Evolutionary conservation across 2,329 filamentous ascomycete species (phyloP), one percentile per base, ranked within the genome.

Genomic region (Fusarium pseudograminearum): DNA sequence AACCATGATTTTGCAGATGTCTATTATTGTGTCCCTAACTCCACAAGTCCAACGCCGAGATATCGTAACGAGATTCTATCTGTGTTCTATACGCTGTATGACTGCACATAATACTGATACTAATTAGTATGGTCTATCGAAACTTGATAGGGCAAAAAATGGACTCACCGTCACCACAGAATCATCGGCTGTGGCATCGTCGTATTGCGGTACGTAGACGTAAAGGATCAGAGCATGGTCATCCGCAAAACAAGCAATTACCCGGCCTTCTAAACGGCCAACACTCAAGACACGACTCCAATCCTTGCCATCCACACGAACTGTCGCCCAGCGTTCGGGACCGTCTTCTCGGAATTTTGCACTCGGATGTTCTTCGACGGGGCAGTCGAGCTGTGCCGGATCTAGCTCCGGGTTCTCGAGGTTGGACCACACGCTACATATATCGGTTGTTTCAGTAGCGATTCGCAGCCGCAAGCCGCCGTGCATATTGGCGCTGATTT

Each of bases 211-310:
- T 33, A 96, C 84, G 73, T 94, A 96, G 4, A 96, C 93, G 76
- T 96, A 96, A 28, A 96, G 82, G 41, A 96, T 93, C 67, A 97
- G 79, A 4, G 93, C 92, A 77, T 94, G 90, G 55, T 93, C 91
- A 75, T 96, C 86, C 40, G 90, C 90, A 78, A 97, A 94, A 77
- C 94, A 98, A 59, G 94, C 96, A 83, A 98, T 96, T 53, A 98
- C 95, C 71, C 93, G 87, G 1, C 94, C 95, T 73, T 96, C 95
- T 31, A 98, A 82, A 52, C 94, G 86, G 2, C 95, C 95, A 15
- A 98, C 94, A 78, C 93, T 97, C 71, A 99, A 84, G n/a, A 98
- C 95, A 71, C 89, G 89, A 33, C 93, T 93, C 95, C 96, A 98
- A 78, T 99, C 96, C 78, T 90, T 91, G 34, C 94, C 96, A 80